Conservation (phyloP, 257 asterid genomes). For the Forsythia suspensa region DNA sequence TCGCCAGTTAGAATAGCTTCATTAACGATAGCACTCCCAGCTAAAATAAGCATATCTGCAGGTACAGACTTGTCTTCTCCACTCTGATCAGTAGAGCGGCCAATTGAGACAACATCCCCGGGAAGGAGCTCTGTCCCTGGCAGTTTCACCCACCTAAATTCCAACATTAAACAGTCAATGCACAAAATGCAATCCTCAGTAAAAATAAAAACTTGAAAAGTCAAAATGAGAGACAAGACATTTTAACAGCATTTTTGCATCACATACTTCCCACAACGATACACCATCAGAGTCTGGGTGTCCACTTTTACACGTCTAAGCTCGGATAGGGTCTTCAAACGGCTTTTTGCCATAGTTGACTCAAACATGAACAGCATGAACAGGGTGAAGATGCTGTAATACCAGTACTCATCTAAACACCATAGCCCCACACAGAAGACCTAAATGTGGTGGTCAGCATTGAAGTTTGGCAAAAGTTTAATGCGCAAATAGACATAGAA, state of each 20-base stretch:
- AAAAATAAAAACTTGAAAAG: conserved; percentile 8
- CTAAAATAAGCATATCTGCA: conserved; percentile 96
- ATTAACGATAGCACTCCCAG: conserved; percentile 96
- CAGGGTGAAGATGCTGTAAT: conserved; percentile 90
- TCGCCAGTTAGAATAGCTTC: conserved; percentile 99
- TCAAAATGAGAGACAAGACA: background rate
- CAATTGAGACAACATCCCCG: conserved; percentile 96
- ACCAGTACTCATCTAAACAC: conserved; percentile 99
- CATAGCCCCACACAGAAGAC: conserved; percentile 97
- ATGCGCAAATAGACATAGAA: background rate
- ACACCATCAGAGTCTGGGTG: conserved; percentile 80
- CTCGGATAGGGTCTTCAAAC: conserved; percentile 86
- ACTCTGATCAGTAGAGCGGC: conserved; percentile 78
- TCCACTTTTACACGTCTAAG: conserved; percentile 97
- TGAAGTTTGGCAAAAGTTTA: conserved; percentile 5
- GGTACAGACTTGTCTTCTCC: conserved; percentile 98
- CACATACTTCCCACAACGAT: conserved; percentile 97
- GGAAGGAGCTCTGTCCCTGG: conserved; percentile 93
- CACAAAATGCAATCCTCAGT: conserved; percentile 13
- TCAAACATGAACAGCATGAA: conserved; percentile 99
- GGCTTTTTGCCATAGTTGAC: conserved; percentile 99
- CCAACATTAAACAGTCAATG: conserved; percentile 29
- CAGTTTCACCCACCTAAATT: conserved; percentile 83
- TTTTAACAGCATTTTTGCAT: background rate
- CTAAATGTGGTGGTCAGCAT: conserved; percentile 44